phyloP scores from a whole-genome alignment of 306 rosid species.

The Rubus parviflorus region DNA sequence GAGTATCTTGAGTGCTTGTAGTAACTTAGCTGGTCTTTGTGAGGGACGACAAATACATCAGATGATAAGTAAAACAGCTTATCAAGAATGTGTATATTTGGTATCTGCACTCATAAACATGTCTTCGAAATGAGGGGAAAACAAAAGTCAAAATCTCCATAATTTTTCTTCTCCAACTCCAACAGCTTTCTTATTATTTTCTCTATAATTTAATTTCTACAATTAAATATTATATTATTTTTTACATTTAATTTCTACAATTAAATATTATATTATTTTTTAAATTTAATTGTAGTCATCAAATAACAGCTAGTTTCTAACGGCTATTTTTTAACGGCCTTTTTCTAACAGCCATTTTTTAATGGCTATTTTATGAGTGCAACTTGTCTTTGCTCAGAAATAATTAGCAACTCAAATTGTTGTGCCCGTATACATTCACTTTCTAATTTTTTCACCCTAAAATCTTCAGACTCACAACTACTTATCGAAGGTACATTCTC shows the following conservation, averaged over 20 bases:
- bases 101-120: conserved; percentile 52
- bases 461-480: neutral
- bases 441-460: neutral
- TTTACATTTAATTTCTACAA: too few species aligned
- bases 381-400: neutral
- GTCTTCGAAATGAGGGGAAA: conserved; percentile 61
- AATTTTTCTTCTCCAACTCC: too few species aligned
- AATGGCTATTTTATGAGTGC: neutral
- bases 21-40: conserved; percentile 44
- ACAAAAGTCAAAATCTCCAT: too few species aligned
- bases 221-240: too few species aligned
- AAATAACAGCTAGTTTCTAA: too few species aligned
- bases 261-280: too few species aligned
- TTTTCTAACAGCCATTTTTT: neutral
- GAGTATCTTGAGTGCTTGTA: conserved; percentile 48
- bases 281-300: too few species aligned
- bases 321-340: neutral
- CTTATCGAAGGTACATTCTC: neutral
- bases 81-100: conserved; percentile 28
- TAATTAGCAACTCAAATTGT: neutral
- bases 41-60: conserved; percentile 58
- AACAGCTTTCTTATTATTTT: too few species aligned
- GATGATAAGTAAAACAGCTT: conserved; percentile 41
- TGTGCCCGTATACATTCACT: neutral
- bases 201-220: too few species aligned